These are phyloP conservation scores for Linnemannia elongata DNA, from an alignment of 192 early-diverging fungal genomes.

Conservation along the genomic window DNA sequence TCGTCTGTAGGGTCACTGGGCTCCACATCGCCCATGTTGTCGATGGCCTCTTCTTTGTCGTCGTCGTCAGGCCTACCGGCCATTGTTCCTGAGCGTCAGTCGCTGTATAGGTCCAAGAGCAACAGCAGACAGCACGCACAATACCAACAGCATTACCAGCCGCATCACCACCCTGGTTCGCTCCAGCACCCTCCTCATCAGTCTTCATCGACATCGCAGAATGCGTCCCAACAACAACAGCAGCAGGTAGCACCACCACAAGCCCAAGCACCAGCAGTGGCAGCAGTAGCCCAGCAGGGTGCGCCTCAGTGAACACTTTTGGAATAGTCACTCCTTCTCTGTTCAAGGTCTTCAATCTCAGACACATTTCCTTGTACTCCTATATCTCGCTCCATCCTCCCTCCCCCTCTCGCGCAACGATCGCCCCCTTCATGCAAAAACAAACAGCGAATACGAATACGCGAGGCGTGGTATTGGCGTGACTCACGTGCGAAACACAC, in stretches of 20 bases:
- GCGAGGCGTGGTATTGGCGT: neutral
- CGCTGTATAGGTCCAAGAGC: conserved; percentile 53
- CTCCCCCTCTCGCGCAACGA: neutral
- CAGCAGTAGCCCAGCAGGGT: conserved; percentile 18
- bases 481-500: neutral
- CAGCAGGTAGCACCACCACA: neutral
- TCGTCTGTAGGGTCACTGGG: conserved; percentile 46
- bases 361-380: neutral
- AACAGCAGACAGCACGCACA: conserved; percentile 45
- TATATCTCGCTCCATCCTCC: neutral
- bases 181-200: conserved; percentile 17
- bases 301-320: neutral
- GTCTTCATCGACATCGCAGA: neutral
- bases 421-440: neutral
- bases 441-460: neutral
- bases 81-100: conserved; percentile 52
- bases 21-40: conserved; percentile 51
- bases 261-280: neutral
- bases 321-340: neutral
- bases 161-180: conserved; percentile 23
- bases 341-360: neutral
- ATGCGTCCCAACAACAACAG: conserved; percentile 1
- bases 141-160: conserved; percentile 23
- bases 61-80: conserved; percentile 48
- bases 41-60: conserved; percentile 48